Conservation (phyloP, 805 yeast genomes). For the Brettanomyces bruxellensis region DNA sequence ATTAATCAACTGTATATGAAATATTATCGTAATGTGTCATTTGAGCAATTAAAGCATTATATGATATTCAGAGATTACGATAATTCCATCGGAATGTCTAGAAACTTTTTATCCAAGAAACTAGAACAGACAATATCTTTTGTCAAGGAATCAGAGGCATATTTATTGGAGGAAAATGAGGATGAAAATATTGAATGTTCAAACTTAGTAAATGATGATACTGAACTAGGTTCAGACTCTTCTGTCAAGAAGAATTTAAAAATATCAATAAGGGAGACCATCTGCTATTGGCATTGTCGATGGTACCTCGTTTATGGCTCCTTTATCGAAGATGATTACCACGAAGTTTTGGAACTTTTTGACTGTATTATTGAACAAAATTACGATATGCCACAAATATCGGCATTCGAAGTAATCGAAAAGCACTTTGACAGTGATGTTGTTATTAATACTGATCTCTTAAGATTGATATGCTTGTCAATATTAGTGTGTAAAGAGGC, state of each 20-base stretch:
- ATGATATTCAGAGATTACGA: slow-evolving; percentile 15
- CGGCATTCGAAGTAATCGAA: slow-evolving; percentile 12
- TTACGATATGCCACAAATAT: slow-evolving; percentile 5
- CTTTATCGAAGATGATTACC: slow-evolving; percentile 18
- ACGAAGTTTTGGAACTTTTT: slow-evolving; percentile 15
- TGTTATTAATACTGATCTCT: slow-evolving; percentile 9
- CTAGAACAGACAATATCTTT: slow-evolving; percentile 13
- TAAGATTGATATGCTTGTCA: slow-evolving; percentile 15
- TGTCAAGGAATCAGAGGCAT: slow-evolving; percentile 10
- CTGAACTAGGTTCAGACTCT: neutral
- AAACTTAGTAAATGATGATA: no score
- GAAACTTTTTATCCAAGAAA: slow-evolving; percentile 11
- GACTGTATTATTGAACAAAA: slow-evolving; percentile 8
- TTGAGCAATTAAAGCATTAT: slow-evolving; percentile 12
- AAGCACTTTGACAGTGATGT: slow-evolving; percentile 10
- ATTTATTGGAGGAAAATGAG: slow-evolving; percentile 8
- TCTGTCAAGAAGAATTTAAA: neutral
- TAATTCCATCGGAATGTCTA: slow-evolving; percentile 6
- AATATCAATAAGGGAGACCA: slow-evolving; percentile 8
- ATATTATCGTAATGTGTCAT: slow-evolving; percentile 6
- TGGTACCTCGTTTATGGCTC: slow-evolving; percentile 20
- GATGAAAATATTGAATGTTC: neutral
- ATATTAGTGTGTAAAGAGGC: slow-evolving; percentile 11
- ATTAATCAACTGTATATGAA: slow-evolving; percentile 11
- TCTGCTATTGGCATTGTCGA: slow-evolving; percentile 22